Conservation (phyloP, 164 flowering plant species). For the Tetrastigma voinierianum region DNA sequence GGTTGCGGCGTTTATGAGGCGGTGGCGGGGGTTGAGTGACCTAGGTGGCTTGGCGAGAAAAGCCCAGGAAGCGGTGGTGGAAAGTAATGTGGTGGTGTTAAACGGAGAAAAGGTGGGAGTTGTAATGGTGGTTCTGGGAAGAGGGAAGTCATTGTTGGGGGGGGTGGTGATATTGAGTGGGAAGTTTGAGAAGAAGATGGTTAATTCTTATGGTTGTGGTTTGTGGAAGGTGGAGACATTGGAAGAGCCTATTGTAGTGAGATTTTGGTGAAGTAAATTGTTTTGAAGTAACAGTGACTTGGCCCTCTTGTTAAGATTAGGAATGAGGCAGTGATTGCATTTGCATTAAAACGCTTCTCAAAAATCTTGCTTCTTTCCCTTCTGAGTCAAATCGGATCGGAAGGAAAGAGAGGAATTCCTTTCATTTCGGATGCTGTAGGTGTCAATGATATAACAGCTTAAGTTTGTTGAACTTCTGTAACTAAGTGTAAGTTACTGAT, state of each 20-base stretch:
- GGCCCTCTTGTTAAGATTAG: conserved; percentile 37
- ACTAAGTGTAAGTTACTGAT: no score
- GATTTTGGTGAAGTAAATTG: conserved; percentile 1
- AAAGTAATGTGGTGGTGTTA: background rate
- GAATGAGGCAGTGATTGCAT: conserved; percentile 15
- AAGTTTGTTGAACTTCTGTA: no score
- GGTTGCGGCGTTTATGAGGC: background rate
- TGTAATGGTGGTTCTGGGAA: conserved; percentile 5
- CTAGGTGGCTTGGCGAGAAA: conserved; percentile 16
- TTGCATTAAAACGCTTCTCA: conserved; percentile 49
- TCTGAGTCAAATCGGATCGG: no score
- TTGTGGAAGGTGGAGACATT: background rate
- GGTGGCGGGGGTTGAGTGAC: conserved; percentile 17
- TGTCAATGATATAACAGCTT: no score
- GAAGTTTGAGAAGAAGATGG: background rate
- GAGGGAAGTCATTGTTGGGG: conserved; percentile 27
- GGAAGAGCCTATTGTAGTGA: conserved; percentile 18
- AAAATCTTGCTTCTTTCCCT: conserved; percentile 6
- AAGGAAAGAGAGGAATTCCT: no score
- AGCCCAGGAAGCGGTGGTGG: conserved; percentile 9
- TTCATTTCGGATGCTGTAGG: no score
- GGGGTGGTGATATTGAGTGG: background rate
- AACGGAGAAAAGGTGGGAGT: conserved; percentile 21
- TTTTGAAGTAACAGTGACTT: conserved; percentile 27
- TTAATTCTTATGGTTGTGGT: background rate